Evolutionary conservation across 352 stramenopile species (phyloP).

Genomic region (Globisporangium perplexum): DNA sequence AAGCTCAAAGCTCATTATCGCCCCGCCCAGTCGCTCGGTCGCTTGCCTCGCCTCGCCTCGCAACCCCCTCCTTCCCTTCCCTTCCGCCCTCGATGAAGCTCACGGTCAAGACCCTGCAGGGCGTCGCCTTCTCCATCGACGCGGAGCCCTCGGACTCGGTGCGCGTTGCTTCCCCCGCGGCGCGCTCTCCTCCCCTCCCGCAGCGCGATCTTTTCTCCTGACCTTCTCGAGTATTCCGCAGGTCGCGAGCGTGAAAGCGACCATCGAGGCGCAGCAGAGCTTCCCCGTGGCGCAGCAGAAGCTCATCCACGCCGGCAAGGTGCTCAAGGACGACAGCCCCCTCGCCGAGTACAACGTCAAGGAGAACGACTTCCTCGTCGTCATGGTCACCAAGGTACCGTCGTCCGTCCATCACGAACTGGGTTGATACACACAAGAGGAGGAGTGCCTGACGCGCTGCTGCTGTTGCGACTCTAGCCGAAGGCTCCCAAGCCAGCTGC

Average conservation of each 20-base stretch:
- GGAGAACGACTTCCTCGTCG: conserved; percentile 86
- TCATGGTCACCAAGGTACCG: conserved; percentile 83
- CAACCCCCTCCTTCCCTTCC: background rate
- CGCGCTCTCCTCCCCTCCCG: background rate
- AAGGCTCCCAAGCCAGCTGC: conserved; percentile 50
- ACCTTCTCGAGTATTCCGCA: conserved; percentile 21
- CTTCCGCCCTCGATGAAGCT: conserved; percentile 62
- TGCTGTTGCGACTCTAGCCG: conserved; percentile 19
- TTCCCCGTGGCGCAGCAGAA: conserved; percentile 76
- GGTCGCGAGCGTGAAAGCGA: conserved; percentile 72
- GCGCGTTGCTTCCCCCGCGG: background rate
- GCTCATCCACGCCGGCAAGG: conserved; percentile 85
- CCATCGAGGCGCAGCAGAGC: conserved; percentile 70
- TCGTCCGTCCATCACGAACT: background rate
- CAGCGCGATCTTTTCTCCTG: background rate
- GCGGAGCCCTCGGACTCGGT: conserved; percentile 71
- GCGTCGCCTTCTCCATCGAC: conserved; percentile 74
- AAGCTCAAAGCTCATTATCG: background rate
- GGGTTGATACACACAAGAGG: background rate
- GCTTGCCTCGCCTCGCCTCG: background rate
- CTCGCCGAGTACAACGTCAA: conserved; percentile 83
- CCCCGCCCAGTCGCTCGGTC: background rate
- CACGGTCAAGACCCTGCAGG: conserved; percentile 83
- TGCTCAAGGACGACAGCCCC: conserved; percentile 82
- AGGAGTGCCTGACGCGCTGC: conserved; percentile 4